These are phyloP conservation scores for Puccinia polysora DNA, from an alignment of 1,284 basidiomycete species.

Conservation along the genomic window DNA sequence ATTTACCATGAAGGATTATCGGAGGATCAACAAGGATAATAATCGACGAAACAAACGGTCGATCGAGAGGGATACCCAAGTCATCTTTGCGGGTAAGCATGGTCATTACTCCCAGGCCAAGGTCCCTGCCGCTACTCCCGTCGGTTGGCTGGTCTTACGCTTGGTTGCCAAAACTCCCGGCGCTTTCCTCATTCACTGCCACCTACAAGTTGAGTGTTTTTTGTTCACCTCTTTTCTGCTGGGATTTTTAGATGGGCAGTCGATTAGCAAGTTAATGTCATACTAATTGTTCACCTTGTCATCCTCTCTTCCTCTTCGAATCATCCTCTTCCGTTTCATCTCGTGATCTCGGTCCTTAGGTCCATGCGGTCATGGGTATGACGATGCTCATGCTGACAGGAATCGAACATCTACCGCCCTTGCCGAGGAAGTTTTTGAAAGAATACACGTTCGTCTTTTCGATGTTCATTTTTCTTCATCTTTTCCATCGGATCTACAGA, in stretches of 20 bases:
- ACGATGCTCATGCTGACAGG: constrained; percentile 23
- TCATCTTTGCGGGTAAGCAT: constrained; percentile 28
- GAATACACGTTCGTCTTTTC: constrained; percentile 3
- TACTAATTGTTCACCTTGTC: too few relatives aligned
- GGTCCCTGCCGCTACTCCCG: constrained; percentile 6
- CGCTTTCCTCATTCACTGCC: constrained; percentile 40
- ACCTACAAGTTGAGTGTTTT: constrained; percentile 27
- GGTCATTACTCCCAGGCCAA: constrained; percentile 12
- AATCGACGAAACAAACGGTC: constrained; percentile 12
- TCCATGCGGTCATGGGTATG: constrained; percentile 42
- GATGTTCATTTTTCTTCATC: background rate
- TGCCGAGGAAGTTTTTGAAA: constrained; percentile 15
- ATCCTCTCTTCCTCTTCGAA: too few relatives aligned
- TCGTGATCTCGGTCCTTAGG: too few relatives aligned
- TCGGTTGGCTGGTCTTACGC: constrained; percentile 39
- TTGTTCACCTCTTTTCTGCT: background rate
- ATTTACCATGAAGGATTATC: constrained; percentile 24
- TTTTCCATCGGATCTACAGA: background rate
- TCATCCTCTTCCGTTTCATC: too few relatives aligned
- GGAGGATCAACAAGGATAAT: constrained; percentile 4
- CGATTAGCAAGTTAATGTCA: background rate
- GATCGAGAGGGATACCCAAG: constrained; percentile 32
- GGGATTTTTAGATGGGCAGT: background rate
- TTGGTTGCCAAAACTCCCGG: constrained; percentile 36
- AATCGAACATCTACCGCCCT: constrained; percentile 29